These are phyloP conservation scores for Talaromyces rugulosus DNA, from an alignment of 2,329 filamentous ascomycete genomes.

Conservation along the genomic window DNA sequence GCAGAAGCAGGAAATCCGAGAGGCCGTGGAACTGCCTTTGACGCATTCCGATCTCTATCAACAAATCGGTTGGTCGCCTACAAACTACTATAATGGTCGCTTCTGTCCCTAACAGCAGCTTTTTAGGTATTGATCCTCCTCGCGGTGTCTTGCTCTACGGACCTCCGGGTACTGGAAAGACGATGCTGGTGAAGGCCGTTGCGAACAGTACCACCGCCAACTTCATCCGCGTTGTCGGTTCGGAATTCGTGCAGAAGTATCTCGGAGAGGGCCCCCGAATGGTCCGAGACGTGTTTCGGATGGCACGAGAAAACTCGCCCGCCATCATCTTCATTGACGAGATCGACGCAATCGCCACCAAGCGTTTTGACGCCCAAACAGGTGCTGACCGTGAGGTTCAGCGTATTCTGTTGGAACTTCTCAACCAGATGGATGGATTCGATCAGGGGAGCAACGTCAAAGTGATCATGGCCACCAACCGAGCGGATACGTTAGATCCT, in stretches of 20 bases:
- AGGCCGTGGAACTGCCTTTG: conserved; percentile 92
- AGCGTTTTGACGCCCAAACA: conserved; percentile 98
- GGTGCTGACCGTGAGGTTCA: conserved; percentile 97
- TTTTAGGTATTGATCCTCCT: conserved; percentile 76
- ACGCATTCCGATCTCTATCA: conserved; percentile 99
- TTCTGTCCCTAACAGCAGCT: conserved; percentile 17
- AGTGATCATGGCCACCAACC: conserved; percentile 99
- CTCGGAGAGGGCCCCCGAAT: conserved; percentile 95
- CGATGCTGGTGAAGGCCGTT: conserved; percentile 96
- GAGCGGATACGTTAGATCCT: conserved; percentile 92
- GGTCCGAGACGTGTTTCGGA: conserved; percentile 98
- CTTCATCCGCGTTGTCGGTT: conserved; percentile 97
- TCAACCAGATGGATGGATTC: conserved; percentile 99
- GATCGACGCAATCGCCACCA: conserved; percentile 97
- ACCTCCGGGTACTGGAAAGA: conserved; percentile 93
- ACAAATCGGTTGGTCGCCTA: conserved; percentile 68
- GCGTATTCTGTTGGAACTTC: conserved; percentile 91
- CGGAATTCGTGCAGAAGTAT: conserved; percentile 98
- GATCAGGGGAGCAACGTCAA: conserved; percentile 99
- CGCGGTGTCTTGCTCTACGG: conserved; percentile 95
- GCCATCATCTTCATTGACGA: conserved; percentile 99
- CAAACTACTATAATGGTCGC: neutral
- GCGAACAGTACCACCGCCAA: conserved; percentile 97
- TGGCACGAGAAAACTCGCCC: conserved; percentile 97
- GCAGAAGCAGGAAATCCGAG: conserved; percentile 99